A percentile compares a stretch with the other conserved stretches of the same genome.
phyloP scores from a whole-genome alignment of 495 filamentous ascomycete genomes.

The Thermothielavioides terrestris region DNA sequence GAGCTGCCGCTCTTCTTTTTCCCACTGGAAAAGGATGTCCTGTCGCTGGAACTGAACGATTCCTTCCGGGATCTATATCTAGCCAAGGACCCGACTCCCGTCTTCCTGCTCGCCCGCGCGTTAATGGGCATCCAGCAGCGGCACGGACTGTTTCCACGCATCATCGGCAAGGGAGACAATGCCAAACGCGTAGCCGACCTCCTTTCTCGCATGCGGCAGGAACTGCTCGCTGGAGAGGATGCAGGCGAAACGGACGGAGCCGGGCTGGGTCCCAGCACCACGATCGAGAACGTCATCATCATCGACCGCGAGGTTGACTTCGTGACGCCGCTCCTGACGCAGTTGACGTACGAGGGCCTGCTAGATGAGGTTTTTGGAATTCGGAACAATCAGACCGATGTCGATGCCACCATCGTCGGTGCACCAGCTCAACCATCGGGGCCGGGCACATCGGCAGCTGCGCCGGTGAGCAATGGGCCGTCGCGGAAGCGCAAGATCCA shows the following conservation, averaged over 20 bases:
- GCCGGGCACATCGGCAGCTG: constrained; percentile 41
- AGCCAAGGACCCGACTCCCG: constrained; percentile 81
- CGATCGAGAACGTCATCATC: constrained; percentile 83
- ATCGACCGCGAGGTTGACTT: constrained; percentile 94
- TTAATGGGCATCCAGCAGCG: constrained; percentile 89
- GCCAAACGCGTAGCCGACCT: constrained; percentile 82
- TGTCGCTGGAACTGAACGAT: constrained; percentile 84
- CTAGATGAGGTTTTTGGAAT: constrained; percentile 94
- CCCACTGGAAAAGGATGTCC: constrained; percentile 79
- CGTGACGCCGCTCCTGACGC: constrained; percentile 81
- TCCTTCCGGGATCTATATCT: constrained; percentile 82
- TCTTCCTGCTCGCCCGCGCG: constrained; percentile 82
- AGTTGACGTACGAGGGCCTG: constrained; percentile 93
- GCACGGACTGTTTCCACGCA: constrained; percentile 88
- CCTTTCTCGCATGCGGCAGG: constrained; percentile 85
- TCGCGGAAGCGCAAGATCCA: constrained; percentile 79
- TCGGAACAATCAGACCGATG: constrained; percentile 77
- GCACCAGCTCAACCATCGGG: constrained; percentile 49
- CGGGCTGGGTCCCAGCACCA: constrained; percentile 75
- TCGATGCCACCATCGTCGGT: constrained; percentile 88
- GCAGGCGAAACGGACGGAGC: constrained; percentile 50
- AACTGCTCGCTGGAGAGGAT: constrained; percentile 74
- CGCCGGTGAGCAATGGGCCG: constrained; percentile 21
- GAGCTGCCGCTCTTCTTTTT: constrained; percentile 85
- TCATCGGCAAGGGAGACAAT: constrained; percentile 93